A percentile compares a stretch with the other conserved stretches of the same genome.
phyloP scores from a whole-genome alignment of 2,329 filamentous ascomycete species.

The Xylaria sp. region DNA sequence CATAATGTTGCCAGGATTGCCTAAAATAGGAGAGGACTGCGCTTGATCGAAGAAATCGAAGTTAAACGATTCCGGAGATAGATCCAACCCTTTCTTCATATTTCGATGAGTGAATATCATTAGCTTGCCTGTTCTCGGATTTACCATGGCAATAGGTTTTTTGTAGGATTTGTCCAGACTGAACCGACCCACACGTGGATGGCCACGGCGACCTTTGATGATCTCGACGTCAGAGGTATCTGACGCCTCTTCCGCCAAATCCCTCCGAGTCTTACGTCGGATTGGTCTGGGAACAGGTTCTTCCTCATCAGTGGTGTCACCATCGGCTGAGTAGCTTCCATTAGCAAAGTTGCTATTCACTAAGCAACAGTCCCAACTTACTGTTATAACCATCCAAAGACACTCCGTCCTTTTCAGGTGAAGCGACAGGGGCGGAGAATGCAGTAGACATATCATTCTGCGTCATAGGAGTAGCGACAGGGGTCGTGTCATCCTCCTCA shows the following conservation, averaged over 20 bases:
- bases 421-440: slow-evolving; percentile 49
- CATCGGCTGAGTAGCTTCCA: slow-evolving; percentile 60
- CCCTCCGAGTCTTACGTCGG: slow-evolving; percentile 60
- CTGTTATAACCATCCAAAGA: slow-evolving; percentile 70
- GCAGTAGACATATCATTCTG: slow-evolving; percentile 50
- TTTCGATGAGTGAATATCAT: slow-evolving; percentile 71
- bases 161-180: slow-evolving; percentile 64
- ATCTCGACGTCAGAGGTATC: slow-evolving; percentile 63
- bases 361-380: slow-evolving; percentile 56
- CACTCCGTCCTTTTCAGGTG: slow-evolving; percentile 52
- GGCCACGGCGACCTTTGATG: slow-evolving; percentile 60
- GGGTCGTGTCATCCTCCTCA: slow-evolving; percentile 56
- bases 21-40: slow-evolving; percentile 67
- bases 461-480: slow-evolving; percentile 56
- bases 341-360: slow-evolving; percentile 52
- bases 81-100: slow-evolving; percentile 57
- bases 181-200: slow-evolving; percentile 66
- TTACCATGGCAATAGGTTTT: slow-evolving; percentile 69
- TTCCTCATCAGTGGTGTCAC: slow-evolving; percentile 72
- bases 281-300: slow-evolving; percentile 60
- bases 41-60: slow-evolving; percentile 56
- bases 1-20: slow-evolving; percentile 79
- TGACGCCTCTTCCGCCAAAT: slow-evolving; percentile 57
- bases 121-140: slow-evolving; percentile 68
- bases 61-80: slow-evolving; percentile 67